Percentiles rank a stretch among this genome's conserved stretches.
Evolutionary conservation across 805 yeast species (phyloP).

Genomic region (Wickerhamiella bombiphila): DNA sequence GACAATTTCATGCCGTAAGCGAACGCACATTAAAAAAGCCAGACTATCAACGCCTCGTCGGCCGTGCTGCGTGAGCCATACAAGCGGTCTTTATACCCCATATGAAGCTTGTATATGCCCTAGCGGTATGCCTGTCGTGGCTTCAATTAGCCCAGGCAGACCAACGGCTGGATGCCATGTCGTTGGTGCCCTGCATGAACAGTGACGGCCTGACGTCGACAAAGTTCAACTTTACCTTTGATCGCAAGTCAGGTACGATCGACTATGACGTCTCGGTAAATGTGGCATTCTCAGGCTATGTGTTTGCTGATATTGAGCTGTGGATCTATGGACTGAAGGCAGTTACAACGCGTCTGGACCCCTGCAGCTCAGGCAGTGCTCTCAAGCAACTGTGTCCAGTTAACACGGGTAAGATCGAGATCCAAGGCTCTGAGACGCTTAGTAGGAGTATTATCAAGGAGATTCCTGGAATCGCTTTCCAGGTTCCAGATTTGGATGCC

Average conservation of each 20-base stretch:
- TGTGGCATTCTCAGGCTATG: constrained; percentile 50
- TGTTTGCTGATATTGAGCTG: constrained; percentile 55
- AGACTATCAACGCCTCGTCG: no score
- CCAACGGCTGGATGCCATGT: constrained; percentile 35
- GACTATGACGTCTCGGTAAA: constrained; percentile 55
- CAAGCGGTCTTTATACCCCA: no score
- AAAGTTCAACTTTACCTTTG: constrained; percentile 57
- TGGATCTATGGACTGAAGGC: constrained; percentile 77
- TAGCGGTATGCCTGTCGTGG: not conserved
- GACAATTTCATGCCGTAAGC: no score
- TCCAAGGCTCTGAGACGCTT: constrained; percentile 51
- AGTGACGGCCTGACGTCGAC: constrained; percentile 58
- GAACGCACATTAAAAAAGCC: no score
- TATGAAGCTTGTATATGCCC: not conserved
- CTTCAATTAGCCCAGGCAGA: constrained; percentile 7
- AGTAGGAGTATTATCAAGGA: constrained; percentile 33
- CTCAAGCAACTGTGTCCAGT: constrained; percentile 89
- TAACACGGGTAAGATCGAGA: constrained; percentile 64
- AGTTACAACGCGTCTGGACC: constrained; percentile 41
- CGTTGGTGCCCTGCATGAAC: constrained; percentile 78
- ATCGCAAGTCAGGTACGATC: constrained; percentile 56
- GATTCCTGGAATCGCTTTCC: constrained; percentile 76
- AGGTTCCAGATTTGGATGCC: constrained; percentile 79
- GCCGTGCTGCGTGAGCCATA: no score
- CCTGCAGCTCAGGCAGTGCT: constrained; percentile 39